Evolutionary conservation across 2,329 filamentous ascomycete genomes (phyloP).

Genomic region (Talaromyces sp.): DNA sequence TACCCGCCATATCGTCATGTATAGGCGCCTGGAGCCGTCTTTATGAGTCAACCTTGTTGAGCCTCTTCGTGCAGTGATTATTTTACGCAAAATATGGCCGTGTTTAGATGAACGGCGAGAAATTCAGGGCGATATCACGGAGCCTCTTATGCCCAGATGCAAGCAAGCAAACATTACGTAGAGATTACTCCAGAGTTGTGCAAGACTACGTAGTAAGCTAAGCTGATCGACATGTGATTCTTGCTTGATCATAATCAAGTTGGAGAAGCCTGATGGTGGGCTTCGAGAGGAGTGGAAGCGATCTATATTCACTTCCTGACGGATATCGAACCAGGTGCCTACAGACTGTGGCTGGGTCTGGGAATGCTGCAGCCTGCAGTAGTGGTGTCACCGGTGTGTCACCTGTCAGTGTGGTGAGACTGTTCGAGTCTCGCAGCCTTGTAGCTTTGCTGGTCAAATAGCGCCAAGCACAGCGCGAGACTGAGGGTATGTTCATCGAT

Average conservation of each 20-base stretch:
- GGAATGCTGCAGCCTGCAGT: not conserved
- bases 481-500: not conserved
- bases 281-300: not conserved
- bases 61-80: not conserved
- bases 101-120: not conserved
- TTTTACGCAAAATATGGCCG: not conserved
- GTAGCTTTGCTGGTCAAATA: not conserved
- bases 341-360: not conserved
- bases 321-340: not conserved
- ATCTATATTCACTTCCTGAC: not conserved
- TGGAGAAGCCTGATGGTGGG: too few relatives aligned
- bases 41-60: not conserved
- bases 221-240: slow-evolving; percentile 5
- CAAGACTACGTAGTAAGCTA: too few relatives aligned
- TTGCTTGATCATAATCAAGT: not conserved
- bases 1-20: not conserved
- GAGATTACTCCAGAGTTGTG: not conserved
- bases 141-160: not conserved
- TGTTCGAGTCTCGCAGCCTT: not conserved
- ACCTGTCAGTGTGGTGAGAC: not conserved
- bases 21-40: not conserved
- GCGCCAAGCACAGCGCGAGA: slow-evolving; percentile 7
- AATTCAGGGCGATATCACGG: not conserved
- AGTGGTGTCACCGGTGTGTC: not conserved
- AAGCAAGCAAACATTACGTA: not conserved